Conservation (phyloP, 306 rosid species). For the Rosa rugosa region DNA sequence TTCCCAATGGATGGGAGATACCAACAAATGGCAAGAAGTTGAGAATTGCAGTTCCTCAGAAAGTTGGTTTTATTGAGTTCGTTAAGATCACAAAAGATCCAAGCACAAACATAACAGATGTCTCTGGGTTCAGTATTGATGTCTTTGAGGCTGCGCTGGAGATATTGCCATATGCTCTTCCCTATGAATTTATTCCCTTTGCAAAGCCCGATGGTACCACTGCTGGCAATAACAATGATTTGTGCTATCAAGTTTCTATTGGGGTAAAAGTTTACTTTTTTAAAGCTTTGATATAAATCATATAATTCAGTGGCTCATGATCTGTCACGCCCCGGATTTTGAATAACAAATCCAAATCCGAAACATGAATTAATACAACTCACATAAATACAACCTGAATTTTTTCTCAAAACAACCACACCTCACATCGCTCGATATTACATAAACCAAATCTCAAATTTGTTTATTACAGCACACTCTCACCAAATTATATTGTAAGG, state of each 20-base stretch:
- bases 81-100: constrained; percentile 23
- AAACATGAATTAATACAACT: no score
- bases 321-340: no score
- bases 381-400: no score
- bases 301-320: not conserved
- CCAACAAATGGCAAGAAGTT: constrained; percentile 29
- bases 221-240: constrained; percentile 27
- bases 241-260: constrained; percentile 33
- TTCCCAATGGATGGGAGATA: constrained; percentile 45
- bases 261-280: constrained; percentile 34
- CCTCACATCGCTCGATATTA: no score
- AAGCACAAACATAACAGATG: constrained; percentile 16
- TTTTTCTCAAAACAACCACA: no score
- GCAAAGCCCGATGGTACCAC: not conserved
- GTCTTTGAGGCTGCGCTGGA: constrained; percentile 45
- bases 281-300: not conserved
- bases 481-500: no score
- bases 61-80: constrained; percentile 38
- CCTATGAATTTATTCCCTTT: constrained; percentile 28
- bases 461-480: no score
- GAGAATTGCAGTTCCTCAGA: constrained; percentile 48
- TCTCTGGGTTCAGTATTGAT: constrained; percentile 53
- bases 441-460: no score
- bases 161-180: constrained; percentile 29
- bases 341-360: no score